Percentiles rank a stretch among this genome's conserved stretches.
Evolutionary conservation across 2,329 filamentous ascomycete genomes (phyloP).

Genomic region (Xylaria sp.): DNA sequence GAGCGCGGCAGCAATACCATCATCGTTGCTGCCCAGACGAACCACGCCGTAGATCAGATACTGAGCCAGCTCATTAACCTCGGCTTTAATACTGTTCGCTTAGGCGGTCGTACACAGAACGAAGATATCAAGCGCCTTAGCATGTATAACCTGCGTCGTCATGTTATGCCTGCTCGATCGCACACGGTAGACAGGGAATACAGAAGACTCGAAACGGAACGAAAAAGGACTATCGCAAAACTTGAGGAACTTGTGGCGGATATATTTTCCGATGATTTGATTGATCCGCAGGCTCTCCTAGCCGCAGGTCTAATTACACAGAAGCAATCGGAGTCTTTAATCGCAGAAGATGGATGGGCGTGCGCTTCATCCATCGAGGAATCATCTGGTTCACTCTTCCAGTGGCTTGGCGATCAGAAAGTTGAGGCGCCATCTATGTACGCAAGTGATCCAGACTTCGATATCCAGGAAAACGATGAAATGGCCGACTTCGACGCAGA

Average conservation of each 20-base stretch:
- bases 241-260: conserved; percentile 57
- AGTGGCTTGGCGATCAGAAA: conserved; percentile 68
- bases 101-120: conserved; percentile 76
- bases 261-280: conserved; percentile 55
- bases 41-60: conserved; percentile 89
- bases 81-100: conserved; percentile 66
- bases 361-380: conserved; percentile 23
- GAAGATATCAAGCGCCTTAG: conserved; percentile 72
- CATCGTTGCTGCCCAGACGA: conserved; percentile 86
- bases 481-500: conserved; percentile 69
- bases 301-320: conserved; percentile 68
- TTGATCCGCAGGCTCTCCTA: conserved; percentile 66
- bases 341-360: conserved; percentile 56
- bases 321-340: conserved; percentile 72
- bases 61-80: conserved; percentile 68
- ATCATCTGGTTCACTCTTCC: conserved; percentile 54
- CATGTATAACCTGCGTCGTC: conserved; percentile 69
- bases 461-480: conserved; percentile 54
- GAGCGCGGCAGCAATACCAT: conserved; percentile 71
- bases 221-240: conserved; percentile 46
- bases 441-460: conserved; percentile 45
- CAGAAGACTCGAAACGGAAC: conserved; percentile 45
- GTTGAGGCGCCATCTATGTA: conserved; percentile 45
- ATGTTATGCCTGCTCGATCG: conserved; percentile 34
- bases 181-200: conserved; percentile 42